phyloP scores from a whole-genome alignment of 1,284 basidiomycete genomes.

The Papiliotrema laurentii region DNA sequence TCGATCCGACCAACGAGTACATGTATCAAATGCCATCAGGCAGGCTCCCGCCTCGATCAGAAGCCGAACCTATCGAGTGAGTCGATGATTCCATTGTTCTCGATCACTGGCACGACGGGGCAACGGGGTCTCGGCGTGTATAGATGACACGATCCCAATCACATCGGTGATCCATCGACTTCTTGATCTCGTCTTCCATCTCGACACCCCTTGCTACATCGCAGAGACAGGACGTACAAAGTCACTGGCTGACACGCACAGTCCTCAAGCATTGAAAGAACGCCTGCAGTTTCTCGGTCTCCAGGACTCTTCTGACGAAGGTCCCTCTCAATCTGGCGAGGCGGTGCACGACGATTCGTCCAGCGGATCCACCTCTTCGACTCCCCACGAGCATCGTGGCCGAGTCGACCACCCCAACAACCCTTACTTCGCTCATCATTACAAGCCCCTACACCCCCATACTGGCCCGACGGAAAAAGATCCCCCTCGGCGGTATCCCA shows the following conservation, averaged over 20 bases:
- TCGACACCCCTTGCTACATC: not conserved
- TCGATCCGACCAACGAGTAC: constrained; percentile 27
- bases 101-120: no score
- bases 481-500: constrained; percentile 3
- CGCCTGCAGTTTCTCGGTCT: constrained; percentile 22
- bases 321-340: no score
- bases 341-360: no score
- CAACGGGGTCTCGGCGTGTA: no score
- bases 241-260: constrained; percentile 1
- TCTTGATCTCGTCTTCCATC: not conserved
- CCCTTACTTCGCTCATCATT: not conserved
- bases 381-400: no score
- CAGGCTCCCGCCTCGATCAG: not conserved
- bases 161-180: not conserved
- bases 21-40: constrained; percentile 24
- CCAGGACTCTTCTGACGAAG: constrained; percentile 8
- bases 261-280: constrained; percentile 18
- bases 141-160: no score
- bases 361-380: no score
- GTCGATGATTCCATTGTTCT: not conserved
- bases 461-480: constrained; percentile 1
- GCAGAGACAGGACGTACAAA: no score
- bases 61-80: constrained; percentile 5
- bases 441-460: not conserved
- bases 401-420: no score